phyloP scores from a whole-genome alignment of 805 yeast species.

The Candida easanensis region DNA sequence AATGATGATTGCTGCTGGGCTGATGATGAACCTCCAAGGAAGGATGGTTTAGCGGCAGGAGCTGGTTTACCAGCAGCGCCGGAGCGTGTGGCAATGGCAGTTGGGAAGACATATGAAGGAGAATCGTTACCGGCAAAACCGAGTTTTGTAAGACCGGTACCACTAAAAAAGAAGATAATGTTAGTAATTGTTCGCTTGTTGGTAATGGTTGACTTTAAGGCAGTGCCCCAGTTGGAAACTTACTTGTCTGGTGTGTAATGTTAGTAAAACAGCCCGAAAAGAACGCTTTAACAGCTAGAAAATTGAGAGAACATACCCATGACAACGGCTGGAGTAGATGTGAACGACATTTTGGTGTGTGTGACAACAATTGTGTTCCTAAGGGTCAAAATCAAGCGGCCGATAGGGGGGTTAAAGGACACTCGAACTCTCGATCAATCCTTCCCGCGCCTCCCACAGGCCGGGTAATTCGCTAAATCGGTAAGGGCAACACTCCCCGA shows the following conservation, averaged over 20 bases:
- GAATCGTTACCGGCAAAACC: constrained; percentile 99
- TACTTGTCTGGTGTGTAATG: constrained; percentile 23
- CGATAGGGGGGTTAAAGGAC: background rate
- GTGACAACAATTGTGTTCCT: background rate
- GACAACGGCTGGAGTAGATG: constrained; percentile 84
- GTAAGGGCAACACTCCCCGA: background rate
- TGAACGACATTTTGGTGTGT: constrained; percentile 23
- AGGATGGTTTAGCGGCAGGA: constrained; percentile 48
- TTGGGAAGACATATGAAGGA: constrained; percentile 95
- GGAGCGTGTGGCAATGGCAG: constrained; percentile 80
- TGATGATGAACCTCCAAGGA: constrained; percentile 25
- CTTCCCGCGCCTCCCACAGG: too few relatives aligned
- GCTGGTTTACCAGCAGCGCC: constrained; percentile 42
- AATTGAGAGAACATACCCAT: constrained; percentile 66
- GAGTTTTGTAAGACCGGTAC: constrained; percentile 95
- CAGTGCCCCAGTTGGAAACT: constrained; percentile 3
- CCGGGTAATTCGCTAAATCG: too few relatives aligned
- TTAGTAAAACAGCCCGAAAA: constrained; percentile 14
- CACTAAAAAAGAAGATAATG: constrained; percentile 45
- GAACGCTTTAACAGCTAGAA: background rate
- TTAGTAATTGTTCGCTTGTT: constrained; percentile 1
- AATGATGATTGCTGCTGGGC: constrained; percentile 20
- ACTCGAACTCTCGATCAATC: too few relatives aligned
- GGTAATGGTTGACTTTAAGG: constrained; percentile 15
- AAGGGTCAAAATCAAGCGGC: background rate